Evolutionary conservation across 345 rosid species (phyloP).

Genomic region (Microthlaspi erraticum): DNA sequence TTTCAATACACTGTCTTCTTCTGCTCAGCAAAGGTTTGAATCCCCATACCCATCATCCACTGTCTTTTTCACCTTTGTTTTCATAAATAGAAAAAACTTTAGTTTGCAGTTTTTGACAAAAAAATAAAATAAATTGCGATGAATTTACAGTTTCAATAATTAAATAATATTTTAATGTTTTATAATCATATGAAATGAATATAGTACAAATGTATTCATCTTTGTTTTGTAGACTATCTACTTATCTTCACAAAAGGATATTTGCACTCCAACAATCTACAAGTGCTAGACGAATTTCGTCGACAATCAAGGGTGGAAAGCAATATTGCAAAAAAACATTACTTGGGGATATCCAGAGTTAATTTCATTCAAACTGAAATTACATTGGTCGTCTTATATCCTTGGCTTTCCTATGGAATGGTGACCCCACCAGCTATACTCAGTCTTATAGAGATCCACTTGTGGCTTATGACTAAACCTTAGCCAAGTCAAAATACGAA

Average conservation of each 20-base stretch:
- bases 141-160: not conserved
- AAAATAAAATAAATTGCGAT: not conserved
- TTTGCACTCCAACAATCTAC: not conserved
- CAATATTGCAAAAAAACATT: too few relatives aligned
- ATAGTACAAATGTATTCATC: too few relatives aligned
- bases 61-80: conserved; percentile 44
- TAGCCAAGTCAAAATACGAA: not conserved
- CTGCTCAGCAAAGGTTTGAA: conserved; percentile 38
- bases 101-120: not conserved
- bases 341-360: too few relatives aligned
- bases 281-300: too few relatives aligned
- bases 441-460: not conserved
- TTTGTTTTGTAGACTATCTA: too few relatives aligned
- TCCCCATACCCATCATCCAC: conserved; percentile 36
- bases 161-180: too few relatives aligned
- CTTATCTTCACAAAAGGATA: not conserved
- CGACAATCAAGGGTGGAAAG: too few relatives aligned
- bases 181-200: too few relatives aligned
- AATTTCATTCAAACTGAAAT: too few relatives aligned
- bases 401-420: not conserved
- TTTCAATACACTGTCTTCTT: conserved; percentile 39
- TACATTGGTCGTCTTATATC: too few relatives aligned
- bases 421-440: not conserved
- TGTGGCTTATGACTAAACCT: not conserved
- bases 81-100: conserved; percentile 20